Conservation (phyloP, 768 basidiomycete genomes). For the Lentinula aciculospora region DNA sequence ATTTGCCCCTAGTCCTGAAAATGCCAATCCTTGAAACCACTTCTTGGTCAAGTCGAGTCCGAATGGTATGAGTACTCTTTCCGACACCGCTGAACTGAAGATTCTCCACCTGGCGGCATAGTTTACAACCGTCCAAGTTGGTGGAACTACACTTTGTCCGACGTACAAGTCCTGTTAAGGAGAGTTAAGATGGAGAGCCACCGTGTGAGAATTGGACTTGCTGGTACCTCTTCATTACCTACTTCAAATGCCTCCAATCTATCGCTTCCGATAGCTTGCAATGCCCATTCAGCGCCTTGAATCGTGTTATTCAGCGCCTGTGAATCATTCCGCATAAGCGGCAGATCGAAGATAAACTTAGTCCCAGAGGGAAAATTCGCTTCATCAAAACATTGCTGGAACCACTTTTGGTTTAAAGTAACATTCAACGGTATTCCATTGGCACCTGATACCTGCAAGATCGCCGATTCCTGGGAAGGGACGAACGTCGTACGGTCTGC, state of each 20-base stretch:
- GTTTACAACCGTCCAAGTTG: background rate
- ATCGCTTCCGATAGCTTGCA: background rate
- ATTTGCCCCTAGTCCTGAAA: slow-evolving; percentile 1
- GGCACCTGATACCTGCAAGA: background rate
- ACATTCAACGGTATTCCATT: slow-evolving; percentile 4
- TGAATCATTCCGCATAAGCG: slow-evolving; percentile 2
- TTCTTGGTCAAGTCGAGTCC: background rate
- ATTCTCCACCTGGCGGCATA: background rate
- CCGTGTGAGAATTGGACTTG: background rate
- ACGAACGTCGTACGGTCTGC: slow-evolving; percentile 3
- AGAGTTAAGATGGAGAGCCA: too few relatives aligned
- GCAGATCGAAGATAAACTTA: slow-evolving; percentile 4
- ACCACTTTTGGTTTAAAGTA: background rate
- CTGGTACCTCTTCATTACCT: background rate
- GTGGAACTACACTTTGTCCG: background rate
- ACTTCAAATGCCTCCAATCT: slow-evolving; percentile 1
- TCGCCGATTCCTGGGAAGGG: background rate
- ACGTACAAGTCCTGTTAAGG: slow-evolving; percentile 1
- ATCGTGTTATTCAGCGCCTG: slow-evolving; percentile 1
- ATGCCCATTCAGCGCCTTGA: background rate
- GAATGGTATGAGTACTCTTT: background rate
- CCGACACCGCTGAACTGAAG: background rate
- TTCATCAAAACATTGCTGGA: background rate
- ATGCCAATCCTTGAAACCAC: slow-evolving; percentile 4
- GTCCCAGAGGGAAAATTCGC: background rate